Evolutionary conservation across 129 eudicot genomes (phyloP).

Genomic region (Erigeron canadensis): DNA sequence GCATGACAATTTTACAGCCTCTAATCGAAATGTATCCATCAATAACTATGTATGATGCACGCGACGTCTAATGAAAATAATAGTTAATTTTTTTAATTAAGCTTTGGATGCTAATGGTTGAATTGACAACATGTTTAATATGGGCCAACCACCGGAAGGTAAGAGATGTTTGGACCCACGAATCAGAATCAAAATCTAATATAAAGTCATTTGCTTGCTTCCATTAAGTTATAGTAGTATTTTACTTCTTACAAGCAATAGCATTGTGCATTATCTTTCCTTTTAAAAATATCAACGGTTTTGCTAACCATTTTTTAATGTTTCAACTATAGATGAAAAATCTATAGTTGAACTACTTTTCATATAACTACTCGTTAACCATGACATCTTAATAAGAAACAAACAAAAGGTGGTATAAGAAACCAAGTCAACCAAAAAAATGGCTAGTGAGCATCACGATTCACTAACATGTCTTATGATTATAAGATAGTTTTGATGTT

Average conservation of each 20-base stretch:
- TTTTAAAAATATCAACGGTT: neutral
- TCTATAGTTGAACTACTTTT: neutral
- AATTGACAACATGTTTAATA: conserved; percentile 15
- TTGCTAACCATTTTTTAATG: neutral
- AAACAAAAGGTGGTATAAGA: neutral
- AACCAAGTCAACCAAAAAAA: no score
- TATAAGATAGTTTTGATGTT: no score
- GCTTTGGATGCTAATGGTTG: conserved; percentile 32
- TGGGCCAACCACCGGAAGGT: conserved; percentile 51
- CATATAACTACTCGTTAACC: neutral
- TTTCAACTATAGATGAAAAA: no score
- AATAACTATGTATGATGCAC: conserved; percentile 17
- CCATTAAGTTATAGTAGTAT: neutral
- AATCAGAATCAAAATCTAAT: conserved; percentile 63
- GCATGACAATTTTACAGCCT: neutral
- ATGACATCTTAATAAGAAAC: neutral
- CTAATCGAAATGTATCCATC: neutral
- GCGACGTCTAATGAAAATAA: neutral
- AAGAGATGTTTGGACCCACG: conserved; percentile 52
- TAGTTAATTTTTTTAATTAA: neutral
- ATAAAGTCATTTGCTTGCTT: conserved; percentile 12
- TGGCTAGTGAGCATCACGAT: no score
- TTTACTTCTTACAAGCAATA: neutral
- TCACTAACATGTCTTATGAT: no score
- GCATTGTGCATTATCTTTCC: neutral